phyloP scores from a whole-genome alignment of 192 early-diverging fungal genomes.

The Rhizophagus clarus region DNA sequence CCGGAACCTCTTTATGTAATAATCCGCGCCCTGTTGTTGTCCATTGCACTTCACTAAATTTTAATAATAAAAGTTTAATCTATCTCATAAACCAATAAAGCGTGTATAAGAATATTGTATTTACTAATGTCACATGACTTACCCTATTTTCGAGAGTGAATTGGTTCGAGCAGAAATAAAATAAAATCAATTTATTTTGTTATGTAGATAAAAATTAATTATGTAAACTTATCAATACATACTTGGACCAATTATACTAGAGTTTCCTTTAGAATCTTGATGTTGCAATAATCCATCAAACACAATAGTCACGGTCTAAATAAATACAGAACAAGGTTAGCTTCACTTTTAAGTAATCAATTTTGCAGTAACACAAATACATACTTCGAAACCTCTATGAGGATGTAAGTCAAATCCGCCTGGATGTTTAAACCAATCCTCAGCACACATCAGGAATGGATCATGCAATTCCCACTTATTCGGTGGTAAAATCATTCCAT shows the following conservation, averaged over 20 bases:
- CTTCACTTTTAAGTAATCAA: not conserved
- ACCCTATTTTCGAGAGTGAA: too few relatives aligned
- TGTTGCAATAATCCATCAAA: slow-evolving; percentile 59
- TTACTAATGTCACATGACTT: too few relatives aligned
- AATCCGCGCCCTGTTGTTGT: slow-evolving; percentile 72
- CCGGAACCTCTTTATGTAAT: slow-evolving; percentile 59
- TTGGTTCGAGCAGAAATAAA: too few relatives aligned
- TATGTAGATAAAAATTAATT: too few relatives aligned
- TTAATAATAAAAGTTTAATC: not conserved
- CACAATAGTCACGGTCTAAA: slow-evolving; percentile 63
- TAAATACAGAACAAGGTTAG: not conserved
- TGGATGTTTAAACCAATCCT: slow-evolving; percentile 39
- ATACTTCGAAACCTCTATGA: slow-evolving; percentile 62
- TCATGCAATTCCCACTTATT: slow-evolving; percentile 32
- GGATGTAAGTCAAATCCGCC: slow-evolving; percentile 54
- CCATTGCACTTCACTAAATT: slow-evolving; percentile 55
- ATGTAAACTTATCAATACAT: not conserved
- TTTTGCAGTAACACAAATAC: not conserved
- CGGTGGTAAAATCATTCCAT: not conserved
- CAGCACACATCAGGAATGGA: slow-evolving; percentile 44
- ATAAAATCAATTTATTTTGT: too few relatives aligned
- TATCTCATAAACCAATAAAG: too few relatives aligned
- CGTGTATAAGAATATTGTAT: too few relatives aligned
- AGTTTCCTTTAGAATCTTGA: slow-evolving; percentile 61
- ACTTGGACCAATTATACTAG: slow-evolving; percentile 51